phyloP scores from a whole-genome alignment of 2,329 filamentous ascomycete species.

The Cercospora zeina region DNA sequence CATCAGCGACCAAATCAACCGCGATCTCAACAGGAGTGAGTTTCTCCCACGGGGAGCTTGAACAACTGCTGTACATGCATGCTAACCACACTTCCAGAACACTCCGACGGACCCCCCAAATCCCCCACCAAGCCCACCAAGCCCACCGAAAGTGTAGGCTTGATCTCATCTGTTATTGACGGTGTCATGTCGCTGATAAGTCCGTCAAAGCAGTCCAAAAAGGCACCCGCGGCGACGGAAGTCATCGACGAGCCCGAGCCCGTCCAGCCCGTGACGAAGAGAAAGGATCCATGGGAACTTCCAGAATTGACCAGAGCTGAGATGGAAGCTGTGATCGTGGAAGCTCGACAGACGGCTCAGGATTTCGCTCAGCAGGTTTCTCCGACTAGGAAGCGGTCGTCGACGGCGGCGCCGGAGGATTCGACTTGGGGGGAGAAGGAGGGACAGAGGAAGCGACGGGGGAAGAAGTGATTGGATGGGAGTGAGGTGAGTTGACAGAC shows the following conservation, averaged over 20 bases:
- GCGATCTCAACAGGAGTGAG: conserved; percentile 36
- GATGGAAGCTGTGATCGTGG: not conserved
- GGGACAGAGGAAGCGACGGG: not conserved
- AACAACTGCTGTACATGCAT: not conserved
- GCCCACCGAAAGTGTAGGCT: not conserved
- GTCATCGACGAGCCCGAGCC: not conserved
- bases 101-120: not conserved
- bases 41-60: not conserved
- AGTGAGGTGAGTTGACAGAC: too few species aligned
- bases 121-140: not conserved
- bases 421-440: not conserved
- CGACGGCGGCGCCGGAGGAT: not conserved
- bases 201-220: not conserved
- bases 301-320: conserved; percentile 6
- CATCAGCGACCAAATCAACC: conserved; percentile 35
- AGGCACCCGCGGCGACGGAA: not conserved
- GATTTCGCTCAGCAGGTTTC: not conserved
- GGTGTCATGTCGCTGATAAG: not conserved
- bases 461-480: not conserved
- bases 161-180: not conserved
- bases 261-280: not conserved
- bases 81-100: not conserved
- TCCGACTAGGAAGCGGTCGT: not conserved
- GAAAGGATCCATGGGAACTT: conserved; percentile 10
- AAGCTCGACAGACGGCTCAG: not conserved